Evolutionary conservation across 2,329 filamentous ascomycete species (phyloP).

Genomic region (Fusarium sarcochroum): DNA sequence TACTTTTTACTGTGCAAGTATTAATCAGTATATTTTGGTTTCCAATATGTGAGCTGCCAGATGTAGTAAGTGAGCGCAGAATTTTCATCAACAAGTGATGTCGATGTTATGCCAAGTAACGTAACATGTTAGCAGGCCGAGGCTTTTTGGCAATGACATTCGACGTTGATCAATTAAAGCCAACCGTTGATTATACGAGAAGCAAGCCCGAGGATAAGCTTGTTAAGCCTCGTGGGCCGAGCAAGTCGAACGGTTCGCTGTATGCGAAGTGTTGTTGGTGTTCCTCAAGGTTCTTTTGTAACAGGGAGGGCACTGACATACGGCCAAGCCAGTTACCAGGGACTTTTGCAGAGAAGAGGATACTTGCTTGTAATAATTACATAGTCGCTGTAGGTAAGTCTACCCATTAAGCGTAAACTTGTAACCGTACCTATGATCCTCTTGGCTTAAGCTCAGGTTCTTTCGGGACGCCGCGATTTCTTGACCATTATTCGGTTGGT

Average conservation of each 20-base stretch:
- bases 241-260: constrained; percentile 29
- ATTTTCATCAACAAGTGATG: constrained; percentile 1
- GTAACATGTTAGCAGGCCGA: constrained; percentile 10
- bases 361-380: constrained; percentile 42
- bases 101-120: constrained; percentile 25
- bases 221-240: constrained; percentile 27
- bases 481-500: constrained; percentile 16
- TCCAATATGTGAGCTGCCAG: constrained; percentile 22
- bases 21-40: constrained; percentile 42
- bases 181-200: constrained; percentile 6
- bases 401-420: constrained; percentile 8
- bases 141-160: constrained; percentile 4
- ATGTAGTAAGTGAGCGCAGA: constrained; percentile 25
- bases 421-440: neutral
- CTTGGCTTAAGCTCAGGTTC: too few relatives aligned
- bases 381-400: constrained; percentile 21
- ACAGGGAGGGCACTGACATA: constrained; percentile 25
- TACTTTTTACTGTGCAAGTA: constrained; percentile 48
- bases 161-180: constrained; percentile 5
- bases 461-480: constrained; percentile 7
- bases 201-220: constrained; percentile 28
- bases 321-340: constrained; percentile 23
- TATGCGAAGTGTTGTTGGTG: neutral
- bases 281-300: constrained; percentile 39
- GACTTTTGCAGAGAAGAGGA: constrained; percentile 42